Evolutionary conservation across 2,329 filamentous ascomycete genomes (phyloP).

Genomic region (Xylariomycetidae sp.): DNA sequence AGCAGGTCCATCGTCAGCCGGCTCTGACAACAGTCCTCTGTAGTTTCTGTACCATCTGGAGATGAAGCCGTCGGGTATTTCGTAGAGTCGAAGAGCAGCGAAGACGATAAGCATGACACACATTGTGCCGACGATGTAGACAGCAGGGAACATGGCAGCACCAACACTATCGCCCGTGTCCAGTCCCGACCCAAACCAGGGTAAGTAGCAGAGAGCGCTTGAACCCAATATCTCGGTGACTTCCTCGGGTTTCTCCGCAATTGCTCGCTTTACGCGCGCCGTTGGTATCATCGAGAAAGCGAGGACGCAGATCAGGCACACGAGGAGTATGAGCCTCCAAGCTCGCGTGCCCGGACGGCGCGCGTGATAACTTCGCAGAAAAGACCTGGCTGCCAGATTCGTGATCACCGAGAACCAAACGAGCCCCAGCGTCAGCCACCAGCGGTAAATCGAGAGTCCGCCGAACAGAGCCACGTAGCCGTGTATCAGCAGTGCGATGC

Average conservation of each 20-base stretch:
- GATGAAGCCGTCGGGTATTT: conserved; percentile 13
- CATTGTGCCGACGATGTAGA: conserved; percentile 7
- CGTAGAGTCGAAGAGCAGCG: conserved; percentile 13
- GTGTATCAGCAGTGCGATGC: conserved; percentile 18
- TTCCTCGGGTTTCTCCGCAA: conserved; percentile 12
- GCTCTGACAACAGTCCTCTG: conserved; percentile 16
- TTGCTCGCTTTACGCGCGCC: conserved; percentile 13
- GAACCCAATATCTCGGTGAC: conserved; percentile 10
- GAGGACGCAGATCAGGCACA: conserved; percentile 13
- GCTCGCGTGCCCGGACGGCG: conserved; percentile 14
- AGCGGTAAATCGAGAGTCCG: conserved; percentile 19
- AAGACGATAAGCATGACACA: conserved; percentile 6
- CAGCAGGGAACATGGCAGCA: conserved; percentile 9
- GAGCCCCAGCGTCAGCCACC: conserved; percentile 21
- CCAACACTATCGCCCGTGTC: conserved; percentile 10
- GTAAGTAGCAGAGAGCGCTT: conserved; percentile 19
- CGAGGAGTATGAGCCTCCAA: conserved; percentile 15
- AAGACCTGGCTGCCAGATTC: conserved; percentile 17
- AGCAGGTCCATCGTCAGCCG: conserved; percentile 12
- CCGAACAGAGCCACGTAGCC: conserved; percentile 14
- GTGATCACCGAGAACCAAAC: conserved; percentile 21
- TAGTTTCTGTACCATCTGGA: conserved; percentile 18
- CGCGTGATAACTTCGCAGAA: conserved; percentile 15
- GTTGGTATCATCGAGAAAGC: conserved; percentile 21
- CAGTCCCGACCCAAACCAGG: conserved; percentile 9